Percentiles rank a stretch among this genome's conserved stretches.
phyloP scores from a whole-genome alignment of 1,284 basidiomycete species.

The Apiotrichum laibachii region DNA sequence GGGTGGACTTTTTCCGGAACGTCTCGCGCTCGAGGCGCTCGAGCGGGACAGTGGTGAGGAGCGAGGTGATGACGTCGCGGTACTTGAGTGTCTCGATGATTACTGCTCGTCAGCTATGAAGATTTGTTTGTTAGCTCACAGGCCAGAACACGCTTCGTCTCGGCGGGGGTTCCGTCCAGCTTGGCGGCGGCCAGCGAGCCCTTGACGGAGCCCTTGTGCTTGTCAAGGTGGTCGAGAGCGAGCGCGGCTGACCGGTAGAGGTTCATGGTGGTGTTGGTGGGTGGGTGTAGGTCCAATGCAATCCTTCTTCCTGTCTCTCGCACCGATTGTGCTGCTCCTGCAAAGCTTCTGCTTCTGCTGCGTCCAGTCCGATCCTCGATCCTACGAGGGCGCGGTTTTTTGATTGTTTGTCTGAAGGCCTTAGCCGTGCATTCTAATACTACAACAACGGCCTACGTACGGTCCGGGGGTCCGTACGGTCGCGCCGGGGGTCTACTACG shows the following conservation, averaged over 20 bases:
- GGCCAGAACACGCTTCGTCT: slow-evolving; percentile 62
- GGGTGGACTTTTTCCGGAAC: slow-evolving; percentile 51
- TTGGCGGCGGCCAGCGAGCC: slow-evolving; percentile 41
- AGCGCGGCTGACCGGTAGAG: slow-evolving; percentile 86
- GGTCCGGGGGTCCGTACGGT: background rate
- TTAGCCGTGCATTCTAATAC: slow-evolving; percentile 12
- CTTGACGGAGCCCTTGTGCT: slow-evolving; percentile 75
- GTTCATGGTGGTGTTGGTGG: slow-evolving; percentile 64
- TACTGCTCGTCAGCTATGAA: slow-evolving; percentile 45
- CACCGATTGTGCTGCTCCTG: background rate
- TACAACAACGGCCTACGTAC: slow-evolving; percentile 6
- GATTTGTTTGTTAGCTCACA: slow-evolving; percentile 29
- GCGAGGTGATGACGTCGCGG: slow-evolving; percentile 51
- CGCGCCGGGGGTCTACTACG: background rate
- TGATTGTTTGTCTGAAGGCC: slow-evolving; percentile 1
- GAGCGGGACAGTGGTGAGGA: slow-evolving; percentile 68
- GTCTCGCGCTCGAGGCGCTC: slow-evolving; percentile 70
- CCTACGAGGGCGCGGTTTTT: background rate
- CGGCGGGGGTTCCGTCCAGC: slow-evolving; percentile 56
- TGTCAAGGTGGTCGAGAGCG: slow-evolving; percentile 76
- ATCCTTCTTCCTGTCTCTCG: background rate
- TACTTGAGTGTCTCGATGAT: slow-evolving; percentile 89
- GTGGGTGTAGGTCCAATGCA: background rate
- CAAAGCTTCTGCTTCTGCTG: no score
- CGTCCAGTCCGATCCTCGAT: no score